Base-by-base conservation (phyloP, 1,139 yeast species). In the Saccharomycopsis phalli region DNA sequence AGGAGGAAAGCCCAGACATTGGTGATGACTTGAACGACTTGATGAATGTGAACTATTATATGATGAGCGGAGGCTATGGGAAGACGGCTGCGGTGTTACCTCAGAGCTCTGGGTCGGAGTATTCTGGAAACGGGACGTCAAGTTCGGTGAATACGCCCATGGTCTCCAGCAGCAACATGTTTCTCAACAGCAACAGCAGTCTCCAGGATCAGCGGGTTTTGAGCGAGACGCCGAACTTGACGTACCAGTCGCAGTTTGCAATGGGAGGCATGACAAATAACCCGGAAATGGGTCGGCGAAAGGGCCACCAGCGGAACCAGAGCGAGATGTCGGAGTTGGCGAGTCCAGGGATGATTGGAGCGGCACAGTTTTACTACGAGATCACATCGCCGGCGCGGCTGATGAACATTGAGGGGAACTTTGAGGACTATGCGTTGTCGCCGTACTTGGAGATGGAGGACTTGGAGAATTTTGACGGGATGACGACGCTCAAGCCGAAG, bases 321-420 rank as follows among this genome's bases (percentile, higher is more conserved):
- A 44, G 47, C 34, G 47, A 44, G 30, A 30, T 44, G 4, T 44
- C 47, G 5, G 43, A 33, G 17, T 16, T 42, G 13, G 34, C 42
- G n/a, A 44, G 47, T 27, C 47, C 47, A 13, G 14, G 32, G 8
- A 36, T 44, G 41, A 19, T 26, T 5, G 21, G 23, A 18, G 25
- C 23, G 14, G 35, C 25, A 18, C 13, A 25, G 14, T 40, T 40
- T 18, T 36, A 36, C 26, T 28, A 36, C 19, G 27, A 30, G 14
- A 20, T 26, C 25, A 10, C 43, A 19, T 30, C 36, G 13, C 30
- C 39, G 10, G 36, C 39, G 23, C 28, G 29, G 10, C 22, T 14
- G 23, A 10, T 8, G 22, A 29, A 8, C 37, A 16, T 30, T 11
- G 14, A 18, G 10, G 14, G 14, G 4, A 11, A 11, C 7, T 8